A percentile compares a stretch with the other conserved stretches of the same genome.
These are phyloP conservation scores for Chamaenerion angustifolium DNA, from an alignment of 345 rosid species.

Conservation along the genomic window DNA sequence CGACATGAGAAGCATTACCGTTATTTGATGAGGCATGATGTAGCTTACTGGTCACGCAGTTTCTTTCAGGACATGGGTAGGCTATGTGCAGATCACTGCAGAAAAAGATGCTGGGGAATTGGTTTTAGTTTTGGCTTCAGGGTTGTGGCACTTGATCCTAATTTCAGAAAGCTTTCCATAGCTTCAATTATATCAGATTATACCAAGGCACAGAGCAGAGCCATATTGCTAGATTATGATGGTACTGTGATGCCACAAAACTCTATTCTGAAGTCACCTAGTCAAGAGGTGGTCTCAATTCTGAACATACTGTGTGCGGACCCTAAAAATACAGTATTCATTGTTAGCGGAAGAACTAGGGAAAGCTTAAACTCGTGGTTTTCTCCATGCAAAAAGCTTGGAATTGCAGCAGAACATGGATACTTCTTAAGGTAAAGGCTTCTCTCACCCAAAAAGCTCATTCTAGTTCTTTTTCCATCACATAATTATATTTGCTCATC, in stretches of 20 bases:
- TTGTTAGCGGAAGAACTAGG: slow-evolving; percentile 28
- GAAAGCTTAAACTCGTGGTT: slow-evolving; percentile 22
- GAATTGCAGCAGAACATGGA: slow-evolving; percentile 32
- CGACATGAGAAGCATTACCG: slow-evolving; percentile 38
- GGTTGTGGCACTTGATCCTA: slow-evolving; percentile 26
- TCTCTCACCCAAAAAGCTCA: background rate
- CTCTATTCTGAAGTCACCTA: slow-evolving; percentile 15
- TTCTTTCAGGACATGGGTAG: slow-evolving; percentile 31
- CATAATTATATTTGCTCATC: too few relatives aligned
- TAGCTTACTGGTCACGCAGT: slow-evolving; percentile 46
- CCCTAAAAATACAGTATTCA: slow-evolving; percentile 19
- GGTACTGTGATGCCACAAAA: slow-evolving; percentile 22
- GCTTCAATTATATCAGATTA: slow-evolving; percentile 16
- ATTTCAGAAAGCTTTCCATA: slow-evolving; percentile 21
- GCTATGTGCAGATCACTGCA: slow-evolving; percentile 21
- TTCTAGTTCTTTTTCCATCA: too few relatives aligned
- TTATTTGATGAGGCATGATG: slow-evolving; percentile 44
- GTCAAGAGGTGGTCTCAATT: slow-evolving; percentile 16
- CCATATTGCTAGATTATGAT: slow-evolving; percentile 31
- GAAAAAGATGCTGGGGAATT: slow-evolving; percentile 25
- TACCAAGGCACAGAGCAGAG: slow-evolving; percentile 16
- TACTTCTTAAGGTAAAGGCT: slow-evolving; percentile 21
- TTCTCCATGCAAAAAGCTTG: slow-evolving; percentile 21
- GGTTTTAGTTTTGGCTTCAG: slow-evolving; percentile 31
- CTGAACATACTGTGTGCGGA: slow-evolving; percentile 21